Percentiles rank a stretch among this genome's conserved stretches.
These are phyloP conservation scores for Talaromyces pinophilus DNA, from an alignment of 2,329 filamentous ascomycete genomes.

Conservation along the genomic window DNA sequence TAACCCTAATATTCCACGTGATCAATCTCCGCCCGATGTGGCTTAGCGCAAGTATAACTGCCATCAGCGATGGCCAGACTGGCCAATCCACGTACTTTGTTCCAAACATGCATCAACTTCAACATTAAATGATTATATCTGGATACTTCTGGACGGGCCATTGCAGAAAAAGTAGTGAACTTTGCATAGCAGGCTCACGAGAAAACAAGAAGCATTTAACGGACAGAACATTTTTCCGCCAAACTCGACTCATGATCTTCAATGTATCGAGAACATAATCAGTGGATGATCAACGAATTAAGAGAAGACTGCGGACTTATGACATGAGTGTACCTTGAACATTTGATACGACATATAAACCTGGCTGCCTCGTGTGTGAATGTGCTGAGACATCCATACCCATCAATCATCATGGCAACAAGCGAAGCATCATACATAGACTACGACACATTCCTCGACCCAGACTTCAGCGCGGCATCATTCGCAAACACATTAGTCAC, in stretches of 20 bases:
- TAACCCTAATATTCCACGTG: conserved; percentile 2
- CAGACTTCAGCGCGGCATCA: conserved; percentile 73
- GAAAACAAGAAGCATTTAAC: no score
- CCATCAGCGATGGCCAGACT: conserved; percentile 4
- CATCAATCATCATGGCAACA: conserved; percentile 32
- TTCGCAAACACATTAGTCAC: conserved; percentile 91
- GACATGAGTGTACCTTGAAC: neutral
- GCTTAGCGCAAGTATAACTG: neutral
- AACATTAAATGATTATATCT: neutral
- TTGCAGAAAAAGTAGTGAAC: no score
- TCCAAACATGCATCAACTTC: conserved; percentile 3
- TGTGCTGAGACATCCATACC: neutral
- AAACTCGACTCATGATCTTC: neutral
- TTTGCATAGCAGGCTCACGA: no score
- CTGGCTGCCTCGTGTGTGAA: neutral
- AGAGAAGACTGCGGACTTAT: neutral
- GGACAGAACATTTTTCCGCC: neutral
- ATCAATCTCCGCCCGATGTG: neutral
- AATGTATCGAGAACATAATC: neutral
- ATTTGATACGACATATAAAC: neutral
- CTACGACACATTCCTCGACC: conserved; percentile 86
- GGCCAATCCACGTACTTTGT: conserved; percentile 14
- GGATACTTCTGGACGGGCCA: no score
- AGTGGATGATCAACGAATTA: neutral
- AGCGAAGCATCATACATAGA: conserved; percentile 79